Percentiles rank a stretch among this genome's conserved stretches.
Evolutionary conservation across 257 asterid genomes (phyloP).

Genomic region (Plectranthus barbatus): DNA sequence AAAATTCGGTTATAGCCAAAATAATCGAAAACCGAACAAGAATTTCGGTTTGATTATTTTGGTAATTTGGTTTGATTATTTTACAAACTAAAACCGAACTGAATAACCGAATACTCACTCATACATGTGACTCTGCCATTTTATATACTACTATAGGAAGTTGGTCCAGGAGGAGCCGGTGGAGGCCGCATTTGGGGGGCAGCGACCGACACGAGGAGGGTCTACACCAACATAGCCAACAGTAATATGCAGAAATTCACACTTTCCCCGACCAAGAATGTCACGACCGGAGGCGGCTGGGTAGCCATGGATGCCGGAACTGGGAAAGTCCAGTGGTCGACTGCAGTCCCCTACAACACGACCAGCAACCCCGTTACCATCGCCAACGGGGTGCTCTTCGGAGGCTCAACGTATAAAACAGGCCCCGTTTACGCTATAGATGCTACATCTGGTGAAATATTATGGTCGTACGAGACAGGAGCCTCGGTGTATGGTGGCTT

Average conservation of each 20-base stretch:
- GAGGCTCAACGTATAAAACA: constrained; percentile 28
- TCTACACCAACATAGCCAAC: constrained; percentile 45
- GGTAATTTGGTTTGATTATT: too few relatives aligned
- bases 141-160: constrained; percentile 24
- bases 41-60: too few relatives aligned
- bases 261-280: constrained; percentile 25
- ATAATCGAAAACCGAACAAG: too few relatives aligned
- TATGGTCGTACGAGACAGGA: constrained; percentile 45
- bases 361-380: constrained; percentile 28
- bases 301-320: constrained; percentile 41
- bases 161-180: constrained; percentile 29
- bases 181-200: constrained; percentile 66
- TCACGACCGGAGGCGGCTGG: constrained; percentile 45
- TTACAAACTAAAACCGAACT: too few relatives aligned
- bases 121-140: too few relatives aligned
- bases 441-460: constrained; percentile 29
- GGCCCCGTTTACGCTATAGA: constrained; percentile 40
- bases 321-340: constrained; percentile 42
- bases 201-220: constrained; percentile 33
- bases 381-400: constrained; percentile 42
- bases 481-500: constrained; percentile 43
- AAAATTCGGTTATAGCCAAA: too few relatives aligned
- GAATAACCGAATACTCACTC: too few relatives aligned
- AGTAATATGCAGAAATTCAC: constrained; percentile 14
- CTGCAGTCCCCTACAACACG: constrained; percentile 38